Conservation (phyloP, 169 alveolate genomes). For the Plasmodium gonderi region DNA sequence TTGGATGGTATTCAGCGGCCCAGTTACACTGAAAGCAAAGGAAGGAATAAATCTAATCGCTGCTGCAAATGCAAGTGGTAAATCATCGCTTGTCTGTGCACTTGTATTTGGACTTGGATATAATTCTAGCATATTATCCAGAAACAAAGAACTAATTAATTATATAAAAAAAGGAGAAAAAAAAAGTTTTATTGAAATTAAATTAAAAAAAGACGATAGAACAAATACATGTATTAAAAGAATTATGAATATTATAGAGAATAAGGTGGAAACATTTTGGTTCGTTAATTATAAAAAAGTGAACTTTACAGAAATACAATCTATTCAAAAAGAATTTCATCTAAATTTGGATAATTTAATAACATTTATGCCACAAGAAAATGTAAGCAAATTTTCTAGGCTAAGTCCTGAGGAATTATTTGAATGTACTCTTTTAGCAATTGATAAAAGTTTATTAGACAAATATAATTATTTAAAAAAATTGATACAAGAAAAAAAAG, state of each 20-base stretch:
- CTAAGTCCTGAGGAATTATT: slow-evolving; percentile 79
- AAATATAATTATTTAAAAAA: slow-evolving; percentile 60
- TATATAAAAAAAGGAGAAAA: slow-evolving; percentile 80
- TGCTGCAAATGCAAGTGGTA: slow-evolving; percentile 84
- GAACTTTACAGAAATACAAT: slow-evolving; percentile 53
- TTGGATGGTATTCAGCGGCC: slow-evolving; percentile 87
- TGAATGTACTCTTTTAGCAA: slow-evolving; percentile 79
- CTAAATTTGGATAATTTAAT: slow-evolving; percentile 77
- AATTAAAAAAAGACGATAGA: slow-evolving; percentile 14
- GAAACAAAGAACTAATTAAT: slow-evolving; percentile 77
- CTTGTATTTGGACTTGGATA: slow-evolving; percentile 83
- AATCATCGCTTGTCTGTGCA: slow-evolving; percentile 84
- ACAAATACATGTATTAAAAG: slow-evolving; percentile 25
- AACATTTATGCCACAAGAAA: slow-evolving; percentile 84
- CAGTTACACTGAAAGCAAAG: slow-evolving; percentile 75
- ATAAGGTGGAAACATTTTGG: slow-evolving; percentile 71
- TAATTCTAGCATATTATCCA: slow-evolving; percentile 72
- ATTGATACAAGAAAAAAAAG: slow-evolving; percentile 41
- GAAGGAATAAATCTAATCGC: slow-evolving; percentile 84
- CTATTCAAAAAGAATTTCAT: slow-evolving; percentile 68
- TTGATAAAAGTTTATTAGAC: slow-evolving; percentile 62
- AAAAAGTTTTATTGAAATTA: slow-evolving; percentile 60
- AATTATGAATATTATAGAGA: slow-evolving; percentile 38
- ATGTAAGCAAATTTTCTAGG: slow-evolving; percentile 82
- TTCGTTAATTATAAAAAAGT: slow-evolving; percentile 73